Evolutionary conservation across 768 basidiomycete genomes (phyloP).

Genomic region (Kwoniella sp.): DNA sequence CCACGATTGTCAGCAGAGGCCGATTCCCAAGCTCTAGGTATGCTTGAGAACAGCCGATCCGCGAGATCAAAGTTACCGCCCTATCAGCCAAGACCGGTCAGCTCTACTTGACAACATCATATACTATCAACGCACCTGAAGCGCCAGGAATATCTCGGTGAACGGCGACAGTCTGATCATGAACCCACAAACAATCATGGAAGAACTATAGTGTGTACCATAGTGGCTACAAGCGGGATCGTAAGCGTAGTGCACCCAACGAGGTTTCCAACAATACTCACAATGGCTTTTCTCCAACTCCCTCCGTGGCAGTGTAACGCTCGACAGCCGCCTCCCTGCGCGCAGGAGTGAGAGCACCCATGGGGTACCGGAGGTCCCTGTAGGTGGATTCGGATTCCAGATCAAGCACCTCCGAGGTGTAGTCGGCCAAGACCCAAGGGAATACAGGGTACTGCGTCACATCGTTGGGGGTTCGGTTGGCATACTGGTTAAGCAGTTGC

Average conservation of each 20-base stretch:
- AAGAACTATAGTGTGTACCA: slow-evolving; percentile 89
- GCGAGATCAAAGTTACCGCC: slow-evolving; percentile 95
- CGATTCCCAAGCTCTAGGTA: slow-evolving; percentile 75
- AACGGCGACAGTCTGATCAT: slow-evolving; percentile 83
- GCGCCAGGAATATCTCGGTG: slow-evolving; percentile 89
- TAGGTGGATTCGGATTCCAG: slow-evolving; percentile 28
- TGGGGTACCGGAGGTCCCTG: slow-evolving; percentile 71
- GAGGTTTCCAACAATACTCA: slow-evolving; percentile 15
- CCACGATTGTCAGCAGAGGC: slow-evolving; percentile 81
- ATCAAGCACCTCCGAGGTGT: slow-evolving; percentile 59
- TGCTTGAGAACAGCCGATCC: slow-evolving; percentile 53
- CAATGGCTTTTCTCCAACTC: slow-evolving; percentile 77
- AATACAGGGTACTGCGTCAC: slow-evolving; percentile 89
- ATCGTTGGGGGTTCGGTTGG: slow-evolving; percentile 88
- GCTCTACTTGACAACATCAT: not conserved
- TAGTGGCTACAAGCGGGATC: slow-evolving; percentile 29
- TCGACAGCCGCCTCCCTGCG: slow-evolving; percentile 70
- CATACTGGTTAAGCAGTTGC: slow-evolving; percentile 82
- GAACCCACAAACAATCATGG: slow-evolving; percentile 95
- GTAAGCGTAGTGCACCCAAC: not conserved
- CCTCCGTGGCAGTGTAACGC: slow-evolving; percentile 66
- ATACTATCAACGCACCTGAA: slow-evolving; percentile 55
- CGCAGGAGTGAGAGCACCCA: slow-evolving; percentile 78
- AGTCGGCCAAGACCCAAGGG: slow-evolving; percentile 83
- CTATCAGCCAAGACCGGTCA: slow-evolving; percentile 54